Evolutionary conservation across 2,329 filamentous ascomycete species (phyloP), one percentile per base, ranked within the genome.

Genomic region (Beauveria medogensis): DNA sequence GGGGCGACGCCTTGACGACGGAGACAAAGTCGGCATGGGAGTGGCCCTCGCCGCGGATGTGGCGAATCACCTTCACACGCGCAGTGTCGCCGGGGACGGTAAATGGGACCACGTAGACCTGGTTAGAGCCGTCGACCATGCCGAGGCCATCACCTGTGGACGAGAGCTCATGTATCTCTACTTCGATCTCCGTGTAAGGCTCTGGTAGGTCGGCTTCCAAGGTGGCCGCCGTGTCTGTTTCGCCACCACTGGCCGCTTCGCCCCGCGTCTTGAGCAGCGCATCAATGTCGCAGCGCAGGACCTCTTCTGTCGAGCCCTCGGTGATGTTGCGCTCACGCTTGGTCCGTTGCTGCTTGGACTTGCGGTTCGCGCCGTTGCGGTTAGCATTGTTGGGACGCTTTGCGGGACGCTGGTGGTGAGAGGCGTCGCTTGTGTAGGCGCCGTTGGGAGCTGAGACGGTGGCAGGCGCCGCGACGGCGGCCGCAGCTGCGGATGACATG

Each of bases 91-190:
- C 94, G 0, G 94, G 92, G 2, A 93, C 82, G 24, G 88, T 83
- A 71, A 97, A 99, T 4, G 93, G 92, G 1, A 97, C 88, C 55
- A 94, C 87, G 70, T 92, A 97, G 72, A 97, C 79, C 63, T 81
- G 82, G 59, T 73, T 69, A 75, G 76, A 88, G 63, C 84, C 82
- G 24, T 51, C 18, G 18, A 84, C 82, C 62, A 90, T 78, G 4
- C 90, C 94, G 60, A 99, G 82, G 3, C 91, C 94, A 67, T 97
- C 94, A 58, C 94, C 94, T 0, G 91, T 96, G 0, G 93, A 97
- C 0, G 93, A 96, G 40, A 97, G 80, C 65, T 90, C 85, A 7
- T 86, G 74, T 62, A 97, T 87, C n/a, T 88, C 85, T 46, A 97
- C 83, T 58, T 96, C 87, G 46, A 94, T 84, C 71, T 96, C 90